Evolutionary conservation across 2,329 filamentous ascomycete species (phyloP), one percentile per base, ranked within the genome.

Genomic region (Drechslerella dactyloides): DNA sequence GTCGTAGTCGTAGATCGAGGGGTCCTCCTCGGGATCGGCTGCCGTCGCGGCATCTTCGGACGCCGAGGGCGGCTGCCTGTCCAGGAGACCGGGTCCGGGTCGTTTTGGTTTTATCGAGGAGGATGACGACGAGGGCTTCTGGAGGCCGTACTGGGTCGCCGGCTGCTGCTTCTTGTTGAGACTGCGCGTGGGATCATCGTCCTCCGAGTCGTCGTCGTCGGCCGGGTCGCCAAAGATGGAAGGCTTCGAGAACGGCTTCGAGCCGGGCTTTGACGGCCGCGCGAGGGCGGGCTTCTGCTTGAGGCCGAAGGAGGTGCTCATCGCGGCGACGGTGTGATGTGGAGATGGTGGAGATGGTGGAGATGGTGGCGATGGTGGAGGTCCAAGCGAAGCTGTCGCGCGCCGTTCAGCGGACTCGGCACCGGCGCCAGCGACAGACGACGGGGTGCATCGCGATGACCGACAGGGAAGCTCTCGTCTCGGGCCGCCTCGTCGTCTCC

Each of bases 1-100:
- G 78, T 96, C 91, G 81, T 94, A 96, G 80, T 94, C 90, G 82
- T 93, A 94, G 75, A 94, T 87, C 54, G 86, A 88, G 1, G 89
- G 82, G 76, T 94, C 90, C 69, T 86, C 83, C 73, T 87, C 83
- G 1, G 89, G 10, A n/a, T 60, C 56, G n/a, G n/a, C n/a, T n/a
- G n/a, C n/a, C n/a, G n/a, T n/a, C n/a, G n/a, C n/a, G n/a, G n/a
- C n/a, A 24, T 89, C 84, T 75, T 85, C 85, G 33, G 88, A 82
- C 0, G 85, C 81, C 76, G 86, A 85, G 1, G 79, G 81, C 11
- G 79, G 77, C 8, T 78, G 75, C 60, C 79, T 78, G 69, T 83
- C 84, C 27, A 79, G 75, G 63, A 83, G 83, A 53, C 65, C 65
- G 13, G 65, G 65, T n/a, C 65, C 82, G 74, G 21, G 74, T 53